Evolutionary conservation across 345 rosid genomes (phyloP).

Genomic region (Lumnitzera racemosa): DNA sequence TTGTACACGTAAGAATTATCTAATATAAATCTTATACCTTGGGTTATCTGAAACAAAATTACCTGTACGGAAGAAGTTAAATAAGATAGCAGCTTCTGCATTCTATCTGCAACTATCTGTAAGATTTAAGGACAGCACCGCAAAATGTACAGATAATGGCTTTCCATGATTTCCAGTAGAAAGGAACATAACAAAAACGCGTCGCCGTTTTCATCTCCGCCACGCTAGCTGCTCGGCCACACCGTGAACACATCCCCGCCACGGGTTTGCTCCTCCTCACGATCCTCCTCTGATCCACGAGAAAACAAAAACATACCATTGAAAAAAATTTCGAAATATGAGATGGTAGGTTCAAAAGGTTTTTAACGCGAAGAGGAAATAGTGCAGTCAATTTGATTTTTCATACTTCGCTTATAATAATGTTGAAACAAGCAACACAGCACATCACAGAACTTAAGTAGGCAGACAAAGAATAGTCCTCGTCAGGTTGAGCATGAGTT

Average conservation of each 20-base stretch:
- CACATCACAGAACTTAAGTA: no score
- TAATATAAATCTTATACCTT: no score
- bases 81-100: no score
- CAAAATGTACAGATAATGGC: conserved; percentile 18
- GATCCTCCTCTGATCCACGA: conserved; percentile 17
- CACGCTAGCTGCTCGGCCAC: conserved; percentile 17
- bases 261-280: conserved; percentile 15
- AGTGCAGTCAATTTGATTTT: background rate
- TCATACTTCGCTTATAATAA: no score
- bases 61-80: no score
- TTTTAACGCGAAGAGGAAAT: background rate
- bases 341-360: background rate
- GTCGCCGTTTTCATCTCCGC: conserved; percentile 14
- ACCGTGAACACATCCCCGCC: conserved; percentile 16
- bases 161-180: conserved; percentile 18
- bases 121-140: conserved; percentile 15
- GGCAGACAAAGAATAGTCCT: no score
- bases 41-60: no score
- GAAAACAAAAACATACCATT: conserved; percentile 16
- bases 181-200: conserved; percentile 14
- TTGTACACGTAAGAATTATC: no score
- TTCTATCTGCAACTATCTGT: conserved; percentile 2
- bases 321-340: background rate
- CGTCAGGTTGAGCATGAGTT: no score
- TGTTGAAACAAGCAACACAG: no score